Evolutionary conservation across 2,329 filamentous ascomycete genomes (phyloP).

Genomic region (Hypoxylon sp.): DNA sequence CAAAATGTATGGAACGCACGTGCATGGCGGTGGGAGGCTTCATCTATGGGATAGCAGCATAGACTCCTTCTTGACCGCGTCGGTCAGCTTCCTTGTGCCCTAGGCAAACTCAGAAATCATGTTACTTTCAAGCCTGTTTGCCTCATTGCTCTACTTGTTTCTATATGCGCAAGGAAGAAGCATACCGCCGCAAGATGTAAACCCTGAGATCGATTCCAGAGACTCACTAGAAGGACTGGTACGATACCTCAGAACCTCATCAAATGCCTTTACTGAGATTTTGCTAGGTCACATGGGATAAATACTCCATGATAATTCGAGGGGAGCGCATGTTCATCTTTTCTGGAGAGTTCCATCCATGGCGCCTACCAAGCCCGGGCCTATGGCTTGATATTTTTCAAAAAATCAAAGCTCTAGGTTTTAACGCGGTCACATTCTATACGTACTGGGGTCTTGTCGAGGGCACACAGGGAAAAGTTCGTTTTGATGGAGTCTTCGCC

Average conservation of each 20-base stretch:
- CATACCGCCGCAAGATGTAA: slow-evolving; percentile 4
- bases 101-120: not conserved
- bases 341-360: slow-evolving; percentile 78
- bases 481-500: slow-evolving; percentile 74
- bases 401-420: slow-evolving; percentile 82
- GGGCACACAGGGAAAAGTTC: slow-evolving; percentile 73
- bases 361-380: slow-evolving; percentile 55
- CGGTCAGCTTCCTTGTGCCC: not conserved
- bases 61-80: not conserved
- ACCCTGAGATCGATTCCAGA: not conserved
- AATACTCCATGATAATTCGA: slow-evolving; percentile 73
- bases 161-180: slow-evolving; percentile 1
- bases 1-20: slow-evolving; percentile 15
- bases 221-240: slow-evolving; percentile 12
- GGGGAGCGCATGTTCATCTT: slow-evolving; percentile 77
- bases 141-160: slow-evolving; percentile 1
- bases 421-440: slow-evolving; percentile 81
- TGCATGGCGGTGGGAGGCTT: not conserved
- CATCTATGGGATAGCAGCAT: slow-evolving; percentile 1
- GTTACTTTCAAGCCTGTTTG: slow-evolving; percentile 1
- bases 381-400: slow-evolving; percentile 76
- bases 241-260: not conserved
- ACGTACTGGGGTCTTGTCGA: slow-evolving; percentile 79
- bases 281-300: slow-evolving; percentile 71
- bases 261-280: slow-evolving; percentile 7